These are phyloP conservation scores for Calonectria montana DNA, from an alignment of 2,329 filamentous ascomycete species.

Conservation along the genomic window DNA sequence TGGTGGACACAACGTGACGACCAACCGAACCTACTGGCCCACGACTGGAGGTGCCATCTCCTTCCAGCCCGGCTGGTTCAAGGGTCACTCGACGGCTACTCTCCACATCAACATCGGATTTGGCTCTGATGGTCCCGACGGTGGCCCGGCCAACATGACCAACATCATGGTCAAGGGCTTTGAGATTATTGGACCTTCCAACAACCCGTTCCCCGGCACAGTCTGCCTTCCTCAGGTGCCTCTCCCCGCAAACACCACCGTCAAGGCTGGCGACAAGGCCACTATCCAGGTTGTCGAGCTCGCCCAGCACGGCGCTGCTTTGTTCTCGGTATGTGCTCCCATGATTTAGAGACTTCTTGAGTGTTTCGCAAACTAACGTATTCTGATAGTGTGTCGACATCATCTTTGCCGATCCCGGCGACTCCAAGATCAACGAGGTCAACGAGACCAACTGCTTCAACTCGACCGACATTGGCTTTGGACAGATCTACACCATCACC, in stretches of 20 bases:
- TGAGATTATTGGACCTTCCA: slow-evolving; percentile 83
- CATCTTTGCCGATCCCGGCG: slow-evolving; percentile 83
- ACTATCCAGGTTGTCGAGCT: slow-evolving; percentile 90
- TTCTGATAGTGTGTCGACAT: slow-evolving; percentile 86
- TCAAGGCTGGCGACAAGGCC: slow-evolving; percentile 85
- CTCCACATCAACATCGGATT: slow-evolving; percentile 94
- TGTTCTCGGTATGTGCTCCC: slow-evolving; percentile 76
- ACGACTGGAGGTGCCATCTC: slow-evolving; percentile 86
- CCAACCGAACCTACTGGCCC: slow-evolving; percentile 94
- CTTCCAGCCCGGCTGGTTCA: slow-evolving; percentile 96
- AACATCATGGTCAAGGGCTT: slow-evolving; percentile 84
- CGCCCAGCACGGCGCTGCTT: slow-evolving; percentile 83
- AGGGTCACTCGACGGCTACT: slow-evolving; percentile 83
- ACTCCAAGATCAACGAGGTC: slow-evolving; percentile 74
- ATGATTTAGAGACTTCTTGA: too few relatives aligned
- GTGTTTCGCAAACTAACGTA: slow-evolving; percentile 10
- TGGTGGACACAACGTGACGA: slow-evolving; percentile 81
- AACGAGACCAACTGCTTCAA: slow-evolving; percentile 91
- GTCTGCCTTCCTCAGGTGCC: slow-evolving; percentile 93
- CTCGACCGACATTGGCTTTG: slow-evolving; percentile 80
- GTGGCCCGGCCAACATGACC: slow-evolving; percentile 86
- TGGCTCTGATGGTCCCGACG: slow-evolving; percentile 72
- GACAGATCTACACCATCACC: slow-evolving; percentile 78
- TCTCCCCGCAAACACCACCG: slow-evolving; percentile 76
- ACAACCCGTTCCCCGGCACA: slow-evolving; percentile 86